Conservation (phyloP, 176 grass and related monocot species). For the Avena insularis region DNA sequence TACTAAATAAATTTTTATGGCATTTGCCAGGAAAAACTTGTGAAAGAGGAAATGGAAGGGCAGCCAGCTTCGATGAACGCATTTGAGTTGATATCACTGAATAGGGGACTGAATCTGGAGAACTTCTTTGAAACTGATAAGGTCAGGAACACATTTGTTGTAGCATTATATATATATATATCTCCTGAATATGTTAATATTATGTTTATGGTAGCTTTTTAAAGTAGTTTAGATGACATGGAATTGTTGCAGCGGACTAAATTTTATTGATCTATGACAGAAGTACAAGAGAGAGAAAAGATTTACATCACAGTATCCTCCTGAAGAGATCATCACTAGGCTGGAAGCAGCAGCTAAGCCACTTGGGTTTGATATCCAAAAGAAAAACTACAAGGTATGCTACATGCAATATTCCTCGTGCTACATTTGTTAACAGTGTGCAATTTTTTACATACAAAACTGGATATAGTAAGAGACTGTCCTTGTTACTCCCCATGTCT, state of each 20-base stretch:
- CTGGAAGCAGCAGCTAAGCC: constrained; percentile 90
- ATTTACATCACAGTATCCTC: constrained; percentile 74
- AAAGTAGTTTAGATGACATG: not conserved
- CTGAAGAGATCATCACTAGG: constrained; percentile 77
- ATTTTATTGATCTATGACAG: constrained; percentile 45
- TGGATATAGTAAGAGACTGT: not conserved
- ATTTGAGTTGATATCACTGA: constrained; percentile 89
- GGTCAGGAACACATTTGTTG: constrained; percentile 44
- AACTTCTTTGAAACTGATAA: constrained; percentile 89
- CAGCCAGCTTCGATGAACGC: constrained; percentile 83
- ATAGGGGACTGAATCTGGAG: constrained; percentile 74
- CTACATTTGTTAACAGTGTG: not conserved
- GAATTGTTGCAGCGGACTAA: not conserved
- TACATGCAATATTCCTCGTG: constrained; percentile 22
- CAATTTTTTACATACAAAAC: constrained; percentile 1
- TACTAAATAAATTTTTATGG: not conserved
- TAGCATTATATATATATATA: too few species aligned
- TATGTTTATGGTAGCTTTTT: too few species aligned
- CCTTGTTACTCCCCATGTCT: not conserved
- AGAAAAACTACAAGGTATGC: constrained; percentile 88
- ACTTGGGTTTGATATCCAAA: constrained; percentile 90
- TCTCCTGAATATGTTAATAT: too few species aligned
- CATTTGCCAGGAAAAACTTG: constrained; percentile 70
- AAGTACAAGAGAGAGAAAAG: constrained; percentile 84
- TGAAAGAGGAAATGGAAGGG: constrained; percentile 72